Evolutionary conservation across 2,329 filamentous ascomycete genomes (phyloP), one percentile per base, ranked within the genome.

Genomic region (Thermothelomyces thermophilus): DNA sequence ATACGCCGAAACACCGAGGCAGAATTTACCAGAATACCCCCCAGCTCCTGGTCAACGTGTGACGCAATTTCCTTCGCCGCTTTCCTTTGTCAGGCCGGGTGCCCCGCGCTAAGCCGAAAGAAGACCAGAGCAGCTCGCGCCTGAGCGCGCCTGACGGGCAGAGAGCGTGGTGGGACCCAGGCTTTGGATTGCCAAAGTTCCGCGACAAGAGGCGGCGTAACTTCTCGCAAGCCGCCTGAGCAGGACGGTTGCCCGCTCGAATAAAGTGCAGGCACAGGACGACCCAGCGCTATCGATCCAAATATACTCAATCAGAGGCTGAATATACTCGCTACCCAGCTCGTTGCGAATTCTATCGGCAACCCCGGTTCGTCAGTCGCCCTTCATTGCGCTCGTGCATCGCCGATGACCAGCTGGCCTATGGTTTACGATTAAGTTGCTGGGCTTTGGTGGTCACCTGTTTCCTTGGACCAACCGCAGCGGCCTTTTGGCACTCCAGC

Each of bases 61-160:
- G 54, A 56, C 54, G 54, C 52, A 56, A 56, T 49, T 16, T 17
- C 31, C 24, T 41, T 52, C 22, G 48, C 50, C 50, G 50, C 50
- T 24, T 43, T 36, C 40, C n/a, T 35, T 35, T 5, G 14, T 9
- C 7, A 35, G 19, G 10, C 20, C n/a, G 36, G 22, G 47, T 57
- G 50, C 55, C 55, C 55, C 53, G 55, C 55, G 51, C 52, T 53
- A 57, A 26, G 11, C 50, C 24, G 20, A 41, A 49, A 34, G 22
- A 5, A 34, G 37, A 19, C 13, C 34, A 16, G 16, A 13, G 13
- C 35, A 42, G 42, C 53, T 53, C 55, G 55, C 52, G 55, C 55
- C 55, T 51, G 44, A 53, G 52, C 52, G 52, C 52, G 55, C 55
- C 52, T 55, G 50, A 53, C 13, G 7, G 33, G 20, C 36, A 26